A percentile compares a stretch with the other conserved stretches of the same genome.
Conservation (phyloP, 306 rosid genomes). For the Rosa chinensis region DNA sequence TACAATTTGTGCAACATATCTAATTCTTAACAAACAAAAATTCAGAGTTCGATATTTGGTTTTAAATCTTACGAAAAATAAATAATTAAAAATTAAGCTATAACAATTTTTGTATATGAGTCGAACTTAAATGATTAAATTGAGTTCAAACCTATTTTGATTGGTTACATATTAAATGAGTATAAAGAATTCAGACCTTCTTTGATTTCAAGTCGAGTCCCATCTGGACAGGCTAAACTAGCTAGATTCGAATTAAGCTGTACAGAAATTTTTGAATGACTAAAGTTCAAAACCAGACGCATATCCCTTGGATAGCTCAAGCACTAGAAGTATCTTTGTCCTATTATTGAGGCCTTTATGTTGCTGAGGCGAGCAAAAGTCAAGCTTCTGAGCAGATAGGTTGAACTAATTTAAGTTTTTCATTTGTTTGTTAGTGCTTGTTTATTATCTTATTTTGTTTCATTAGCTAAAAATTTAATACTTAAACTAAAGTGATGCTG, state of each 20-base stretch:
- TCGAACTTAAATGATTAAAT: too few species aligned
- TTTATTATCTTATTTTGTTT: background rate
- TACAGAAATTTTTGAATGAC: background rate
- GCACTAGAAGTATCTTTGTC: background rate
- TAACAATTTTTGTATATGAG: too few species aligned
- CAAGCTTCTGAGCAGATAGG: background rate
- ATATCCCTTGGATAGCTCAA: background rate
- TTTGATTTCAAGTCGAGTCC: background rate
- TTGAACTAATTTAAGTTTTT: background rate
- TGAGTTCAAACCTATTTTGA: too few species aligned
- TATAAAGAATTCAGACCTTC: background rate
- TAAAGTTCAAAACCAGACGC: background rate
- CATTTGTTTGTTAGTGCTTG: background rate
- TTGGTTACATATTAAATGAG: too few species aligned
- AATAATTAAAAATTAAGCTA: too few species aligned
- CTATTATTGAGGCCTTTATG: background rate
- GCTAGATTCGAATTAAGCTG: background rate
- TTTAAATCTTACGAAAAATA: too few species aligned
- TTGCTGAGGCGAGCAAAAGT: slow-evolving; percentile 1
- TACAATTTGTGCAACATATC: too few species aligned
- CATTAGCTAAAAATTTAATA: background rate
- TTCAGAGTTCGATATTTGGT: too few species aligned
- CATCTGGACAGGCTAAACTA: background rate
- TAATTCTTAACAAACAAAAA: too few species aligned
- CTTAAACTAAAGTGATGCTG: background rate